Evolutionary conservation across 2,329 filamentous ascomycete genomes (phyloP), one percentile per base, ranked within the genome.

Genomic region (Aureobasidium leucospermi): DNA sequence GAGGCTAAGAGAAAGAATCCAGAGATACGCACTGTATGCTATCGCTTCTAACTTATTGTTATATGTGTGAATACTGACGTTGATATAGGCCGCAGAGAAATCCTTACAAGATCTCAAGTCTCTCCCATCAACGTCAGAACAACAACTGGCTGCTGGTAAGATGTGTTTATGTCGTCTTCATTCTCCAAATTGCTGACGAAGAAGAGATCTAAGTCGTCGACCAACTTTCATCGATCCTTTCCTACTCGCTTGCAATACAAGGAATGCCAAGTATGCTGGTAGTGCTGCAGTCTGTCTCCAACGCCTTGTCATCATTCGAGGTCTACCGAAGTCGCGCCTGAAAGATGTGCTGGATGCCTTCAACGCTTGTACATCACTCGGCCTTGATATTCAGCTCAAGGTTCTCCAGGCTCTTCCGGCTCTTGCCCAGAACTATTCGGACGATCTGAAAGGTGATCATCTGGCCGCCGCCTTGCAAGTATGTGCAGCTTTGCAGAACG

Each of bases 1-100:
- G 94, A 99, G 78, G 94, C 92, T 71, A 97, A 96, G 76, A 85
- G 93, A 69, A 97, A 96, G 76, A 88, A 96, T 74, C 85, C 88
- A 66, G 94, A 97, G 68, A 80, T 99, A 57, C 85, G 89, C 78
- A 89, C 88, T 81, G 88, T 87, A 76, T 36, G 56, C 36, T 43
- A 3, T 2, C 11, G 32, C 29, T n/a, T 15, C 16, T 4, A 8
- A 6, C 41, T 23, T 48, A 19, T 32, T 23, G 10, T 16, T 2
- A 6, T 3, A 11, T 5, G 1, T 23, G 8, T 32, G 9, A 15
- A 28, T 19, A 41, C 23, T 65, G 65, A 64, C 65, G n/a, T 5
- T 31, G 15, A 11, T 60, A 57, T 62, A 51, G 66, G 90, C 94
- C 53, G 91, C 94, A 31, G 94, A 99, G 71, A 95, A 92, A 74